Conservation (phyloP, 805 yeast genomes). For the Cephaloascus albidus region DNA sequence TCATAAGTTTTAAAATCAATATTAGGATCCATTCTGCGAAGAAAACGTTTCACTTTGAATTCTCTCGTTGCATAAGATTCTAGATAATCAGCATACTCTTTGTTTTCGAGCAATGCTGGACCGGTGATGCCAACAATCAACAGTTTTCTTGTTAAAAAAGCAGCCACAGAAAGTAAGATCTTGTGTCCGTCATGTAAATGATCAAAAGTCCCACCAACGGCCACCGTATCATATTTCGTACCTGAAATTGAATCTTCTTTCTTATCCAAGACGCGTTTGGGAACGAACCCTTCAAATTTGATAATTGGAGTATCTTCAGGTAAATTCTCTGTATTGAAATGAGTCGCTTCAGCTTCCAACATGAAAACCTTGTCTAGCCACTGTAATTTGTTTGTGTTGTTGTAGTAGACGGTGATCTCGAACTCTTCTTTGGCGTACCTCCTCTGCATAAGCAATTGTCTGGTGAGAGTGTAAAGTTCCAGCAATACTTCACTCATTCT, state of each 20-base stretch:
- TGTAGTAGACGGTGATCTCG: neutral
- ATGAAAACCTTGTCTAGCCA: too few relatives aligned
- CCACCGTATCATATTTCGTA: slow-evolving; percentile 21
- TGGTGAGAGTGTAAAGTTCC: neutral
- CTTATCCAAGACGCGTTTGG: too few relatives aligned
- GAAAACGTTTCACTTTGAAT: slow-evolving; percentile 34
- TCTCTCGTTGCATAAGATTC: slow-evolving; percentile 50
- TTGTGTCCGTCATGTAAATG: slow-evolving; percentile 95
- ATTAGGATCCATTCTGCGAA: slow-evolving; percentile 36
- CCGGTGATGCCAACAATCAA: slow-evolving; percentile 85
- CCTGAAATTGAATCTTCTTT: too few relatives aligned
- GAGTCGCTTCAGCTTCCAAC: too few relatives aligned
- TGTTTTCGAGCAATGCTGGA: slow-evolving; percentile 58
- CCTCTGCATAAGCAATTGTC: neutral
- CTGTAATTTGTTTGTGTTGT: neutral
- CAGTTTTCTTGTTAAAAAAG: slow-evolving; percentile 42
- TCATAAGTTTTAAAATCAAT: slow-evolving; percentile 43
- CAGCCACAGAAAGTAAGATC: slow-evolving; percentile 65
- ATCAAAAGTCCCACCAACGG: slow-evolving; percentile 96
- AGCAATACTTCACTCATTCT: neutral
- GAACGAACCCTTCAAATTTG: too few relatives aligned
- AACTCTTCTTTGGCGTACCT: neutral
- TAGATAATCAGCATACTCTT: slow-evolving; percentile 59
- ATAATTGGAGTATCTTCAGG: too few relatives aligned
- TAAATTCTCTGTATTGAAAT: too few relatives aligned